Evolutionary conservation across 2,329 filamentous ascomycete genomes (phyloP).

Genomic region (Colletotrichum lentis): DNA sequence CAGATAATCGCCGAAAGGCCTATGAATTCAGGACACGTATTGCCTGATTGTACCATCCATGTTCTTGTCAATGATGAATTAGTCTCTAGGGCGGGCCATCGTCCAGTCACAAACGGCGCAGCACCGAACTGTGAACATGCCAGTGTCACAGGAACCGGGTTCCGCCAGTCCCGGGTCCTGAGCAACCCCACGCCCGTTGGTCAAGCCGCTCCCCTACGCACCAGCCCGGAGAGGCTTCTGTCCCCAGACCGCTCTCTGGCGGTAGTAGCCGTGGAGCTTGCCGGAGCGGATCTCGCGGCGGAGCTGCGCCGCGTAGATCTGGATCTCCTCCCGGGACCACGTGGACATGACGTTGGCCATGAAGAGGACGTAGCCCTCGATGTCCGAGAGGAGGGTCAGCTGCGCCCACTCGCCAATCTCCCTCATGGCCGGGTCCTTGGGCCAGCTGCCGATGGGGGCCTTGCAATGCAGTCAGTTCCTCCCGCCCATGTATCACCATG

Average conservation of each 20-base stretch:
- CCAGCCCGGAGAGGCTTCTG: conserved; percentile 39
- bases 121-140: too few relatives aligned
- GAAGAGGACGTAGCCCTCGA: conserved; percentile 47
- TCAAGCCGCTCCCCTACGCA: background rate
- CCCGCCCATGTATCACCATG: too few relatives aligned
- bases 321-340: conserved; percentile 48
- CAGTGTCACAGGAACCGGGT: too few relatives aligned
- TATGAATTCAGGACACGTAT: too few relatives aligned
- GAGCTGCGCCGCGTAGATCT: conserved; percentile 48
- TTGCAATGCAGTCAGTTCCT: background rate
- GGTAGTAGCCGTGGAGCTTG: conserved; percentile 45
- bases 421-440: conserved; percentile 48
- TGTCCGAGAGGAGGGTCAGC: conserved; percentile 45
- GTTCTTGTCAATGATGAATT: too few relatives aligned
- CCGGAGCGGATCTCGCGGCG: conserved; percentile 45
- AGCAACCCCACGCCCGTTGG: too few relatives aligned
- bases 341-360: conserved; percentile 49
- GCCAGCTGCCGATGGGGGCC: conserved; percentile 52
- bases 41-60: too few relatives aligned
- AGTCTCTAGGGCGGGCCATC: too few relatives aligned
- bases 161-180: too few relatives aligned
- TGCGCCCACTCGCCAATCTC: conserved; percentile 50
- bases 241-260: conserved; percentile 44
- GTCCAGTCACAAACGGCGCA: too few relatives aligned
- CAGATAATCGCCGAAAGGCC: too few relatives aligned